phyloP scores from a whole-genome alignment of 805 yeast species.

The Nakazawaea holstii region DNA sequence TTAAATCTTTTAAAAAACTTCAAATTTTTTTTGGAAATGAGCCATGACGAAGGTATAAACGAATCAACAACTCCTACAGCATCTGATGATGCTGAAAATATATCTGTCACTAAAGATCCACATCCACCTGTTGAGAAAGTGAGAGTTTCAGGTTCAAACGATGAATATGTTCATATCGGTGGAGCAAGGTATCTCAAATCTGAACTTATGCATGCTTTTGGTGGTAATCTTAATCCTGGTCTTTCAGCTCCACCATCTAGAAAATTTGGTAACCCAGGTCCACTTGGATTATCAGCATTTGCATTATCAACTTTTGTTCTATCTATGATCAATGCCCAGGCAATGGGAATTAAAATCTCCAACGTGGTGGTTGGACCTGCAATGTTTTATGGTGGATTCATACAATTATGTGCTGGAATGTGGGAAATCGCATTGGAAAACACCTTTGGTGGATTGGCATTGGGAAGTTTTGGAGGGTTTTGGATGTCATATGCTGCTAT shows the following conservation, averaged over 20 bases:
- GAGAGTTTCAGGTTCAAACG: conserved; percentile 33
- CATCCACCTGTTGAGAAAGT: neutral
- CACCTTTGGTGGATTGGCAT: conserved; percentile 68
- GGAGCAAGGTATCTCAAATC: conserved; percentile 57
- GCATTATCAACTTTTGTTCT: conserved; percentile 65
- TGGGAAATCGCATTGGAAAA: conserved; percentile 73
- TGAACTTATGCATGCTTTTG: conserved; percentile 64
- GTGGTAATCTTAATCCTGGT: conserved; percentile 82
- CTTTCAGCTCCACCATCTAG: conserved; percentile 49
- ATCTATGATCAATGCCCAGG: conserved; percentile 56
- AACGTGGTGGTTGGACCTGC: conserved; percentile 62
- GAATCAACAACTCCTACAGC: neutral
- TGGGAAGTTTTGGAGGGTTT: conserved; percentile 62
- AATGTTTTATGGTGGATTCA: conserved; percentile 67
- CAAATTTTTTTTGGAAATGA: too few relatives aligned
- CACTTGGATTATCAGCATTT: conserved; percentile 67
- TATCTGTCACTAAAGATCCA: neutral
- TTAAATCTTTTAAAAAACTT: too few relatives aligned
- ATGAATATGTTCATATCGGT: conserved; percentile 67
- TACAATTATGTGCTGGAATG: conserved; percentile 69
- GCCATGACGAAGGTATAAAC: too few relatives aligned
- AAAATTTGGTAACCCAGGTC: conserved; percentile 69
- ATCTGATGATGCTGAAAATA: neutral
- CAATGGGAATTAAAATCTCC: conserved; percentile 59
- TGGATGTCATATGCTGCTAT: conserved; percentile 75